phyloP scores from a whole-genome alignment of 2,329 filamentous ascomycete species.

The Alternaria burnsii region DNA sequence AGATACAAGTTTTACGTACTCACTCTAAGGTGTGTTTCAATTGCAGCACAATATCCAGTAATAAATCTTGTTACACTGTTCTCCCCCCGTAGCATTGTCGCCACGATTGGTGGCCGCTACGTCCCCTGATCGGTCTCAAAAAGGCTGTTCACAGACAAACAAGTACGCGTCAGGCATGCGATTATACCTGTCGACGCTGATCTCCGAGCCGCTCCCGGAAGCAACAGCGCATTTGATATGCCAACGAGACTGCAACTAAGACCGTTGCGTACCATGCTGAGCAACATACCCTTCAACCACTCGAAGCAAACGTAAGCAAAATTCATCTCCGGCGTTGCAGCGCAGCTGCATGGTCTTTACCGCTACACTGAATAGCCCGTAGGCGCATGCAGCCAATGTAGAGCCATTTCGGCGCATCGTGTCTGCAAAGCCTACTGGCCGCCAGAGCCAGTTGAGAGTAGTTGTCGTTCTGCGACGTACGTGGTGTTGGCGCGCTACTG shows the following conservation, averaged over 20 bases:
- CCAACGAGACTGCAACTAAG: slow-evolving; percentile 8
- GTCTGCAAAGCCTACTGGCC: slow-evolving; percentile 14
- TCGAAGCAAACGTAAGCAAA: slow-evolving; percentile 27
- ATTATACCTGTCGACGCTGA: not conserved
- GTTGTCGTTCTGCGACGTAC: slow-evolving; percentile 9
- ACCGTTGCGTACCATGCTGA: slow-evolving; percentile 13
- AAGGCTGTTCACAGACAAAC: not conserved
- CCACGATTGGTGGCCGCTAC: not conserved
- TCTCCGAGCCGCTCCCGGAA: slow-evolving; percentile 3
- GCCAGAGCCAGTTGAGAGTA: slow-evolving; percentile 10
- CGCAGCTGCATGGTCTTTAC: slow-evolving; percentile 16
- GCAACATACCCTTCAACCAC: slow-evolving; percentile 1
- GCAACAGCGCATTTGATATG: slow-evolving; percentile 4
- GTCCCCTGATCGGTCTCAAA: not conserved
- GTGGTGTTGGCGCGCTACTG: slow-evolving; percentile 26
- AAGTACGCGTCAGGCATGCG: not conserved
- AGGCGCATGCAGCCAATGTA: slow-evolving; percentile 17
- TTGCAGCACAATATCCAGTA: not conserved
- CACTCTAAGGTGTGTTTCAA: not conserved
- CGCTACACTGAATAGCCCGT: slow-evolving; percentile 14
- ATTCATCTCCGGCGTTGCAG: slow-evolving; percentile 13
- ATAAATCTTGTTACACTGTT: not conserved
- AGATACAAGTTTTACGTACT: not conserved
- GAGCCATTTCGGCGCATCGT: slow-evolving; percentile 9
- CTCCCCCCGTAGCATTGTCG: not conserved